Evolutionary conservation across 208 protist species (phyloP).

Genomic region (Spongospora subterranea): DNA sequence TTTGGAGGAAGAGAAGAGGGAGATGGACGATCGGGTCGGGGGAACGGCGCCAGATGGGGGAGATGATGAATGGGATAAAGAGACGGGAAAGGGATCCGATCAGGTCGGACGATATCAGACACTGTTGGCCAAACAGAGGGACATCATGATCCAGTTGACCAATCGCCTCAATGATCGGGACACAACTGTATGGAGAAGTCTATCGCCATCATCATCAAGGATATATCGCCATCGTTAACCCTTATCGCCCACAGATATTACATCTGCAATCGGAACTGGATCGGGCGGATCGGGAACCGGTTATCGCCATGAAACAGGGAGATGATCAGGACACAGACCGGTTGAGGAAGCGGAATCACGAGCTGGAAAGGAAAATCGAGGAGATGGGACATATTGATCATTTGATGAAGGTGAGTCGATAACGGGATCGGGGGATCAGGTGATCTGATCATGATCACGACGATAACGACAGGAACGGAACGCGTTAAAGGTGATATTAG

Average conservation of each 20-base stretch:
- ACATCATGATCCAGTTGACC: slow-evolving; percentile 92
- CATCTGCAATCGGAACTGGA: background rate
- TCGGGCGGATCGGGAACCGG: background rate
- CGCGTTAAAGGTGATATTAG: slow-evolving; percentile 55
- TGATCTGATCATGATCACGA: background rate
- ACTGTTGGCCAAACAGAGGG: slow-evolving; percentile 91
- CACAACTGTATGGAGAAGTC: slow-evolving; percentile 73
- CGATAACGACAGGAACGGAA: slow-evolving; percentile 53
- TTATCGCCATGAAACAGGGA: background rate
- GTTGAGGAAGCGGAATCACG: background rate
- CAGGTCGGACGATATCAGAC: slow-evolving; percentile 90
- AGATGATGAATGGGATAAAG: slow-evolving; percentile 83
- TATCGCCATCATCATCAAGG: background rate
- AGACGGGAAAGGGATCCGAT: slow-evolving; percentile 84
- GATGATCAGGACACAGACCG: too few relatives aligned
- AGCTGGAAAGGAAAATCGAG: background rate
- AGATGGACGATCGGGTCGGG: slow-evolving; percentile 72
- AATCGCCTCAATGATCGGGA: slow-evolving; percentile 88
- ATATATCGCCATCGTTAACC: too few relatives aligned
- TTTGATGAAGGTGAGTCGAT: too few relatives aligned
- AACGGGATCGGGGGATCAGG: background rate
- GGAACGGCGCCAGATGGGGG: slow-evolving; percentile 76
- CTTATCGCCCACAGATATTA: background rate
- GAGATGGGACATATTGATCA: too few relatives aligned
- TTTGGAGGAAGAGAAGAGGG: slow-evolving; percentile 67